Conservation (phyloP, 2,329 filamentous ascomycete species). For the Rutstroemia sp. region DNA sequence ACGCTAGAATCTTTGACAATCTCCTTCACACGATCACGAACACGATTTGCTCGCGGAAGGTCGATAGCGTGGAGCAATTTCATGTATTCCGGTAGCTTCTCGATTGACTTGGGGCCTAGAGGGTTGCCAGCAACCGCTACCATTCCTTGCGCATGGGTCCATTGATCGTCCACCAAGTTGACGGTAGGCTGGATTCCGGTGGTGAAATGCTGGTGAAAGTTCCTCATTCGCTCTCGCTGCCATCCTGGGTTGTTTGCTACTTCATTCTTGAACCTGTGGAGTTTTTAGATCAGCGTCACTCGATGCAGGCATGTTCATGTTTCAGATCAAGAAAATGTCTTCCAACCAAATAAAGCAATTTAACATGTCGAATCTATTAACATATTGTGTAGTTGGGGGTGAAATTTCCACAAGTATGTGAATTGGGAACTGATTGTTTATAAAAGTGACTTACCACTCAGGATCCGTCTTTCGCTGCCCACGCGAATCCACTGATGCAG, state of each 20-base stretch:
- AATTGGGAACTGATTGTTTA: background rate
- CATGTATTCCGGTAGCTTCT: background rate
- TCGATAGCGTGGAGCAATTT: background rate
- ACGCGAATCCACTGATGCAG: constrained; percentile 35
- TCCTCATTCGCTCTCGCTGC: constrained; percentile 39
- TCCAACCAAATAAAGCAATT: background rate
- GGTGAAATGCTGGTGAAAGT: constrained; percentile 29
- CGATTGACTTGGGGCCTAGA: background rate
- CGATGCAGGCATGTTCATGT: background rate
- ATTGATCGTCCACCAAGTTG: constrained; percentile 40
- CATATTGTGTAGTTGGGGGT: too few species aligned
- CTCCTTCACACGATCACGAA: constrained; percentile 17
- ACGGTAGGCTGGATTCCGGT: background rate
- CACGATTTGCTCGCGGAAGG: background rate
- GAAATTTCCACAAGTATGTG: background rate
- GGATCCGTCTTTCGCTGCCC: constrained; percentile 24
- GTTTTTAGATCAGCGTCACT: background rate
- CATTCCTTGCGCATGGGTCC: constrained; percentile 22
- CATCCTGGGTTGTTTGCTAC: constrained; percentile 34
- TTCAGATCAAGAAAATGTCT: too few species aligned
- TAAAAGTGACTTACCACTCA: constrained; percentile 30
- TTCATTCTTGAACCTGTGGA: background rate
- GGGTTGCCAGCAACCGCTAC: background rate
- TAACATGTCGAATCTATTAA: background rate
- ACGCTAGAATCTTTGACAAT: constrained; percentile 45